Base-by-base conservation (phyloP, 129 eudicot species). In the Flaveria bidentis region DNA sequence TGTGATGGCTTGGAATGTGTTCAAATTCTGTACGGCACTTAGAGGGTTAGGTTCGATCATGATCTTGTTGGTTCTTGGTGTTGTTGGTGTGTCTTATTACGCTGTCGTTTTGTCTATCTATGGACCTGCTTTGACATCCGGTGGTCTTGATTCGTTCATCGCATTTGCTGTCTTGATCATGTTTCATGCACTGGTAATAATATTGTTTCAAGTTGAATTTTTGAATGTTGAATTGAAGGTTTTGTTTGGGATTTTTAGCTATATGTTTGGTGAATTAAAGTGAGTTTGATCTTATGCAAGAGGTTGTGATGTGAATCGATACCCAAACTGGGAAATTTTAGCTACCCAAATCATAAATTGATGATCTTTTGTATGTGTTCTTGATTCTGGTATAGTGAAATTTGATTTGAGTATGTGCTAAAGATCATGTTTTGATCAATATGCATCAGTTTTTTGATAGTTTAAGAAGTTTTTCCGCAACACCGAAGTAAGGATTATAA, bases 21-120 rank as follows among this genome's bases (percentile, higher is more conserved):
- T 93, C 86, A 90, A 79, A 75, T 93, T 93, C 69, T 93, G 98
- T 63, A 90, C 98, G 80, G 98, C 98, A 39, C 73, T 93, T 22
- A 74, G 91, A 63, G 98, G 97, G 41, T 81, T 90, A 39, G 98
- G 97, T 4, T 90, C 97, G 53, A 86, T 93, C 83, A 93, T 93
- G 98, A 93, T 93, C 82, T 75, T 93, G 79, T 67, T 93, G 67
- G 98, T 93, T 51, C 90, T 93, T 46, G 98, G 87, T 66, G 91
- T 93, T 67, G 97, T 93, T 44, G 97, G 98, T 72, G 89, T 93
- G 50, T 77, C 91, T 13, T 93, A 93, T 84, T 93, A 93, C 75
- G 97, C 96, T 23, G 93, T 93, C 61, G 98, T 93, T 82, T 79
- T 93, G 76, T 81, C 87, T 22, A 93, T 70, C 80, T 93, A 90